Base-by-base conservation (phyloP, 768 basidiomycete genomes). In the Terana coerulea region DNA sequence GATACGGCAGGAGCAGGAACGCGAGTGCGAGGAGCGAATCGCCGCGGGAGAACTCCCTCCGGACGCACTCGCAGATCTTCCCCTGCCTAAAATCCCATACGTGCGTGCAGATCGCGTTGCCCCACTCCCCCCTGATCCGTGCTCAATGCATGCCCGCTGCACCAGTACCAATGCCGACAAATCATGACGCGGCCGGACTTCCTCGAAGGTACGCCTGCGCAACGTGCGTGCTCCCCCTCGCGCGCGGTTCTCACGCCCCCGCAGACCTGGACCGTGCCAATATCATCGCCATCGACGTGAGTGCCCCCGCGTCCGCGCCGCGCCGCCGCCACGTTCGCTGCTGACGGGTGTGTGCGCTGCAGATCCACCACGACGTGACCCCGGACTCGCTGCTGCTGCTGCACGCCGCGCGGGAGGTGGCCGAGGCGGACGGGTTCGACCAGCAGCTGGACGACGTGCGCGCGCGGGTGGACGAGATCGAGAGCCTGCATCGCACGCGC, bases 181-280 rank as follows among this genome's bases (percentile, higher is more conserved):
- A 84, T 93, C 45, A 91, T 88, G 91, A 91, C 90, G 3, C 73
- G 91, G 14, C 74, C 88, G 0, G 90, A 94, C 67, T 94, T 88
- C 63, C 66, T 95, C 59, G 87, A 86, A 65, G 80, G 86, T 88
- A 44, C 43, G 74, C 65, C 24, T 42, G 14, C 24, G 15, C 45
- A 46, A 31, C 29, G 19, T 34, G 59, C 53, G 29, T 9, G 34
- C 30, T 47, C 25, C 10, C 28, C 19, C 26, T 24, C 45, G 21
- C 40, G 26, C 29, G 25, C n/a, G n/a, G 17, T 24, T 12, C 39
- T 54, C 25, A 36, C 15, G 11, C 19, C 21, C 33, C 26, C 47
- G 26, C 60, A 81, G 83, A 80, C 35, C 75, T 90, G 33, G 88
- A 89, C 63, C 72, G 83, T 28, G 69, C 74, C 12, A 87, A 86